These are phyloP conservation scores for Candida tammaniensis DNA, from an alignment of 805 yeast species.

Conservation along the genomic window DNA sequence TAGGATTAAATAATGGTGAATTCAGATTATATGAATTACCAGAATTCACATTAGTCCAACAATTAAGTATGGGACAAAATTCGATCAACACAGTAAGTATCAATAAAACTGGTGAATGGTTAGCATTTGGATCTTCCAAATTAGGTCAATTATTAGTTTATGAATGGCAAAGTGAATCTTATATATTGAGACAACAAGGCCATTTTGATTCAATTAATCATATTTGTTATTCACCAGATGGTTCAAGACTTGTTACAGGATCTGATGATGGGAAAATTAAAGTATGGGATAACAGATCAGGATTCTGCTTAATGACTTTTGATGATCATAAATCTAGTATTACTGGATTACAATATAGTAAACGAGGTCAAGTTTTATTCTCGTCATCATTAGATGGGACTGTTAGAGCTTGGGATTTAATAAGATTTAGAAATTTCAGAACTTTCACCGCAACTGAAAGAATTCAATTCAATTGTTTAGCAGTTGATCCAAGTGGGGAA, in stretches of 20 bases:
- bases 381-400: conserved; percentile 95
- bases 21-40: conserved; percentile 90
- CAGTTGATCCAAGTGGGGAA: conserved; percentile 97
- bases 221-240: conserved; percentile 90
- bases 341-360: conserved; percentile 83
- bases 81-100: conserved; percentile 79
- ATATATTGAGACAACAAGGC: conserved; percentile 93
- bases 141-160: conserved; percentile 93
- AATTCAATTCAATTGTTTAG: conserved; percentile 81
- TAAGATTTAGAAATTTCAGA: conserved; percentile 89
- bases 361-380: conserved; percentile 85
- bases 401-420: conserved; percentile 93
- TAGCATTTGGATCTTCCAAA: conserved; percentile 88
- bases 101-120: conserved; percentile 90
- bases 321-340: conserved; percentile 89
- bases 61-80: conserved; percentile 86
- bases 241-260: conserved; percentile 86
- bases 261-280: conserved; percentile 96
- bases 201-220: conserved; percentile 90
- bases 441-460: conserved; percentile 91
- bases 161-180: conserved; percentile 98
- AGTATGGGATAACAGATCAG: conserved; percentile 92
- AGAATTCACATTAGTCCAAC: conserved; percentile 75
- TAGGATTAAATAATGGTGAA: conserved; percentile 87
- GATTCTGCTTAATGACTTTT: conserved; percentile 89